Conservation (phyloP, 2,329 filamentous ascomycete genomes). For the Aspergillus ruber region DNA sequence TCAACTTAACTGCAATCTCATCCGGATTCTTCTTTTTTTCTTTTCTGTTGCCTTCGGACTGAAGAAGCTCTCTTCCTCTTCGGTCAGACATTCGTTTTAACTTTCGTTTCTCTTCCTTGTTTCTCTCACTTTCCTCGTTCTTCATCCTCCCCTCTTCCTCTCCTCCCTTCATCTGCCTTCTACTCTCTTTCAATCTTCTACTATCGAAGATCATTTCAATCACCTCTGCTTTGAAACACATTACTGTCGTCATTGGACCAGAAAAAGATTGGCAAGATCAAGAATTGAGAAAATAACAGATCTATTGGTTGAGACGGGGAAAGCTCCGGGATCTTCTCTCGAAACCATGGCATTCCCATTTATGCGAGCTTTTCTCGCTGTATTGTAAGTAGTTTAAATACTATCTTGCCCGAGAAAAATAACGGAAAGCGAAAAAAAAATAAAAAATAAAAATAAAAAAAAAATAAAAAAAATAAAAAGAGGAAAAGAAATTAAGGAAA, state of each 20-base stretch:
- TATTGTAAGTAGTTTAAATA: slow-evolving; percentile 31
- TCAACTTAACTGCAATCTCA: slow-evolving; percentile 7
- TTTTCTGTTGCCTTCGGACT: slow-evolving; percentile 1
- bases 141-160: slow-evolving; percentile 9
- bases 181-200: slow-evolving; percentile 5
- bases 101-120: slow-evolving; percentile 7
- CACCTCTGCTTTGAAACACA: slow-evolving; percentile 2
- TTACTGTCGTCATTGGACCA: slow-evolving; percentile 7
- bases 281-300: not conserved
- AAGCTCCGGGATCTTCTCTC: not conserved
- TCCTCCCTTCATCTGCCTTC: slow-evolving; percentile 10
- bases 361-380: slow-evolving; percentile 34
- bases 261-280: not conserved
- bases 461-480: not conserved
- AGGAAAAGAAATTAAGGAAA: not conserved
- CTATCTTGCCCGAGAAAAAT: slow-evolving; percentile 1
- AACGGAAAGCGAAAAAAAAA: not conserved
- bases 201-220: slow-evolving; percentile 3
- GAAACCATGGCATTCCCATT: slow-evolving; percentile 32
- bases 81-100: slow-evolving; percentile 19
- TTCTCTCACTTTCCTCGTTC: slow-evolving; percentile 8
- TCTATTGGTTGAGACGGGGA: slow-evolving; percentile 6
- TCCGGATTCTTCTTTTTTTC: not conserved
- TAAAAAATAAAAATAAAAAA: too few relatives aligned
- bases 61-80: slow-evolving; percentile 1